These are phyloP conservation scores for Malus sieversii DNA, from an alignment of 306 rosid genomes.

Conservation along the genomic window DNA sequence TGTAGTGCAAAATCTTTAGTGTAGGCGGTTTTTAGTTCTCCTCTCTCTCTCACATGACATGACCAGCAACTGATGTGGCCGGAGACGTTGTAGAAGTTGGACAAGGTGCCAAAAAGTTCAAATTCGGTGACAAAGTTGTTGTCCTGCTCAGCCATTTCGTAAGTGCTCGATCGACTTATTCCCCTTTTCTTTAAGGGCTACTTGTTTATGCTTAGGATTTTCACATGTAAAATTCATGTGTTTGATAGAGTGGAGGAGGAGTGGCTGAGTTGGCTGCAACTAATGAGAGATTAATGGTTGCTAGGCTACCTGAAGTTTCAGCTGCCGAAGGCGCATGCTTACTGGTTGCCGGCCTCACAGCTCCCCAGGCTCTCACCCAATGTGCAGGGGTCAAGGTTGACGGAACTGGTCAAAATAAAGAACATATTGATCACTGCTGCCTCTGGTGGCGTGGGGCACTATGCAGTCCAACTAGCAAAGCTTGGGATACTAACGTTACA, in stretches of 20 bases:
- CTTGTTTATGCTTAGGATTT: neutral
- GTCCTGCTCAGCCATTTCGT: slow-evolving; percentile 27
- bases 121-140: slow-evolving; percentile 61
- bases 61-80: slow-evolving; percentile 55
- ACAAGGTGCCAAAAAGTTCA: slow-evolving; percentile 37
- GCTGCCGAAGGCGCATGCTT: slow-evolving; percentile 54
- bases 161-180: slow-evolving; percentile 7
- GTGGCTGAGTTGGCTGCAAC: slow-evolving; percentile 58
- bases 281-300: slow-evolving; percentile 27
- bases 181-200: neutral
- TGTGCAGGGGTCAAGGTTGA: slow-evolving; percentile 47
- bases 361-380: slow-evolving; percentile 54
- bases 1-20: too few species aligned
- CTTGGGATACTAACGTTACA: slow-evolving; percentile 66
- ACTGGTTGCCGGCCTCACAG: slow-evolving; percentile 59
- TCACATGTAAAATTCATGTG: neutral
- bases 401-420: slow-evolving; percentile 26
- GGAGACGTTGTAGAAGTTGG: slow-evolving; percentile 62
- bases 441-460: slow-evolving; percentile 77
- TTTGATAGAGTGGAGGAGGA: slow-evolving; percentile 44
- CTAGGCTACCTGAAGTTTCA: slow-evolving; percentile 48
- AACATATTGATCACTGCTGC: slow-evolving; percentile 74
- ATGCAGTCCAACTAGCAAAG: slow-evolving; percentile 77
- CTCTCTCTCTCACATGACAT: too few species aligned
- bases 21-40: too few species aligned